Evolutionary conservation across 2,329 filamentous ascomycete genomes (phyloP).

Genomic region (Verticillium klebahnii): DNA sequence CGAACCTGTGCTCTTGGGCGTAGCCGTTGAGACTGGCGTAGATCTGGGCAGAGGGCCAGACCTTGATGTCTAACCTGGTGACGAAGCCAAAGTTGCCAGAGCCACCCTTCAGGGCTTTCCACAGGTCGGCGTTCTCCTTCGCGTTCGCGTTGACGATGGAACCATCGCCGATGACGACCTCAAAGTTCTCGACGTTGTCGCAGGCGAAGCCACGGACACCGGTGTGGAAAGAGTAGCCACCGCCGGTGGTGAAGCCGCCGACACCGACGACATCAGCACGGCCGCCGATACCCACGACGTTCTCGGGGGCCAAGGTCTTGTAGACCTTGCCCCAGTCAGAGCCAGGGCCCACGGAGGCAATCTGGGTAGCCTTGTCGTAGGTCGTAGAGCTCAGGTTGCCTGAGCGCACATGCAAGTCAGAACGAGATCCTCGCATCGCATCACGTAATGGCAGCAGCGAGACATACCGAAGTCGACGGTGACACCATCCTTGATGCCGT

Average conservation of each 20-base stretch:
- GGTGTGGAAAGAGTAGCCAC: constrained; percentile 24
- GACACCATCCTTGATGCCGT: constrained; percentile 18
- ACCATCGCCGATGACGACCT: constrained; percentile 38
- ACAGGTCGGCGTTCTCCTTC: constrained; percentile 33
- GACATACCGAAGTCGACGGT: constrained; percentile 18
- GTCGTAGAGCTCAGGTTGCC: constrained; percentile 24
- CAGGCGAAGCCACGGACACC: constrained; percentile 32
- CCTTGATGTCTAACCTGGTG: constrained; percentile 19
- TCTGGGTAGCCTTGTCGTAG: constrained; percentile 19
- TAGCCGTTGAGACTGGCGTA: constrained; percentile 7
- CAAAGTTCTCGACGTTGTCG: constrained; percentile 33
- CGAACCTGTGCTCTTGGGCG: not conserved
- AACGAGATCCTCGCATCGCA: not conserved
- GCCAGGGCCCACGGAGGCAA: constrained; percentile 24
- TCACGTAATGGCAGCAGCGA: constrained; percentile 11
- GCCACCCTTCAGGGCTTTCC: constrained; percentile 41
- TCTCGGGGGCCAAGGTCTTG: constrained; percentile 12
- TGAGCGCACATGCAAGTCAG: not conserved
- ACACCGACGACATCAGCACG: constrained; percentile 18
- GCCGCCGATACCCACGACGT: constrained; percentile 15
- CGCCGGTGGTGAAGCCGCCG: constrained; percentile 17
- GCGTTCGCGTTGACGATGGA: constrained; percentile 34
- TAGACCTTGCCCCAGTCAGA: constrained; percentile 21
- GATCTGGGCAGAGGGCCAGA: constrained; percentile 1
- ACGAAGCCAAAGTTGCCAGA: constrained; percentile 39